Evolutionary conservation across 1,284 basidiomycete genomes (phyloP).

Genomic region (Boletus putidus): DNA sequence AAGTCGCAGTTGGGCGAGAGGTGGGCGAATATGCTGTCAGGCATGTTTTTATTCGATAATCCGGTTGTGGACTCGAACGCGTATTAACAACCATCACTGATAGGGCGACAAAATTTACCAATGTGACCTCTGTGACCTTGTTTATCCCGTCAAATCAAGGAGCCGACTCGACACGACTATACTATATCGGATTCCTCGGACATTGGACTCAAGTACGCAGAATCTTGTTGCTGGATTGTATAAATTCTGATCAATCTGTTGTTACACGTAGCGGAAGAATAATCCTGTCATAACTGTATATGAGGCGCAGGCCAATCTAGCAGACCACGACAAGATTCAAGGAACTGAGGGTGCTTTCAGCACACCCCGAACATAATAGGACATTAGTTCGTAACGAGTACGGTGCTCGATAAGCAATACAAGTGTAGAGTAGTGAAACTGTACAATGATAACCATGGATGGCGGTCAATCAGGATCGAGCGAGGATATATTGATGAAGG

Average conservation of each 20-base stretch:
- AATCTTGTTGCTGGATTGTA: not conserved
- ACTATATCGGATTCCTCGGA: slow-evolving; percentile 80
- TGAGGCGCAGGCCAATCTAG: slow-evolving; percentile 74
- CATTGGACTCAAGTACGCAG: slow-evolving; percentile 68
- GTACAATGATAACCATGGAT: slow-evolving; percentile 4
- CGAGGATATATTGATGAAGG: not conserved
- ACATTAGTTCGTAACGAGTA: slow-evolving; percentile 8
- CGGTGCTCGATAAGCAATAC: slow-evolving; percentile 9
- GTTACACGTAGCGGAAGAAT: slow-evolving; percentile 53
- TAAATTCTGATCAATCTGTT: slow-evolving; percentile 6
- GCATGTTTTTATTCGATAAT: slow-evolving; percentile 39
- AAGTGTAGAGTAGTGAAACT: slow-evolving; percentile 20
- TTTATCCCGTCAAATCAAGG: slow-evolving; percentile 76
- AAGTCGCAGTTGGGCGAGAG: slow-evolving; percentile 63
- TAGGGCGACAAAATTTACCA: slow-evolving; percentile 77
- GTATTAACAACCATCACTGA: not conserved
- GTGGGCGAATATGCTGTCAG: slow-evolving; percentile 75
- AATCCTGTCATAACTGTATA: slow-evolving; percentile 76
- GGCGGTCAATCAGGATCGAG: not conserved
- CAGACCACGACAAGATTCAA: slow-evolving; percentile 78
- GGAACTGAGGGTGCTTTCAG: slow-evolving; percentile 63
- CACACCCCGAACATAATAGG: slow-evolving; percentile 36
- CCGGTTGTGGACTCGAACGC: not conserved
- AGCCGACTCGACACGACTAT: slow-evolving; percentile 65
- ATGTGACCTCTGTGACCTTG: slow-evolving; percentile 67